Base-by-base conservation (phyloP, 2,329 filamentous ascomycete genomes). In the Colletotrichum scovillei region DNA sequence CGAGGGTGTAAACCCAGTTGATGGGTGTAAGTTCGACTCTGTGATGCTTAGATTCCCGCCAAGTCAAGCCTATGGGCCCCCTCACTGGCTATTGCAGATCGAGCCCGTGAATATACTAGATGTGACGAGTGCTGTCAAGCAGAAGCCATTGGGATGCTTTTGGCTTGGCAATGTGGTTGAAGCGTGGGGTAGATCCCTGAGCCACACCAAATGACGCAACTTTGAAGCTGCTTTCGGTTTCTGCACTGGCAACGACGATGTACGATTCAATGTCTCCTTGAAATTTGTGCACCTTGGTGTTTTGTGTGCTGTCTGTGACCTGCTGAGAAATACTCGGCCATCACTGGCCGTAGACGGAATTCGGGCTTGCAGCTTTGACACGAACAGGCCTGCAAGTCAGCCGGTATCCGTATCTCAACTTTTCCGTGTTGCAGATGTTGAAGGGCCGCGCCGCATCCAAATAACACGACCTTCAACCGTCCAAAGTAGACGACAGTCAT, bases 191-290 rank as follows among this genome's bases (percentile, higher is more conserved):
- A 38, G 35, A 72, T 42, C 55, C 28, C 28, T 57, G 62, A 70
- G 70, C 67, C 60, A 73, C 62, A 35, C 9, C 22, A 1, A 28
- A 28, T 73, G 67, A 73, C 67, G 70, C 67, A 65, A 70, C 38
- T 26, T 46, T 9, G 30, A 32, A 28, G 46, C 59, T 60, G 70
- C 24, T 70, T 73, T 42, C 70, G 49, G 66, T 42, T 3, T n/a
- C 19, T 52, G 22, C 57, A 19, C 26, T 42, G 55, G 60, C 19
- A 63, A 38, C 28, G 42, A 26, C 56, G 30, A 30, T 49, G 42
- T 30, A 2, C 19, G 30, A 26, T 49, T 59, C 28, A 5, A 28
- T 26, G 55, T 19, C 24, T 32, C 8, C 30, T 32, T 62, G 57
- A 57, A 62, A 62, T 49, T 6, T 63, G 32, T 62, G 26, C 55